Evolutionary conservation across 768 basidiomycete species (phyloP), one percentile per base, ranked within the genome.

Genomic region (Lactifluus echinatus): DNA sequence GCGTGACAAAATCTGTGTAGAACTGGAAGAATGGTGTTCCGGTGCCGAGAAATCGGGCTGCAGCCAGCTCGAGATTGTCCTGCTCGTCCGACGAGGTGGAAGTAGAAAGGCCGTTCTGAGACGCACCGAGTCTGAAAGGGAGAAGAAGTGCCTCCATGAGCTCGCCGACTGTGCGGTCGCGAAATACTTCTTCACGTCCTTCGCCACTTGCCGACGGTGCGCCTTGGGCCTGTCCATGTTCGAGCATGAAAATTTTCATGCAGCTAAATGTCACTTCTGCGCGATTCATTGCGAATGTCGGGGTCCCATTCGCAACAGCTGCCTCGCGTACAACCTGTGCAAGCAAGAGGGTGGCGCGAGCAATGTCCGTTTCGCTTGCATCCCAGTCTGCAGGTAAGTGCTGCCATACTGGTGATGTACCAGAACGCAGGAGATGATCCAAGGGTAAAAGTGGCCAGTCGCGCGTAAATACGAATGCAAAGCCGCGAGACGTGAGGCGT

Each of bases 171-270:
- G 76, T 66, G 2, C 61, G 62, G 69, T 96, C 90, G n/a, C 92
- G 76, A 71, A 90, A 98, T 2, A 96, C 84, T 63, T 93, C 87
- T 28, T 60, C 50, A 21, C 48, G 46, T 14, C 17, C 43, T 12
- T 36, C 53, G 15, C 40, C 52, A 19, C 33, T 53, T 43, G 75
- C 80, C 8, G 48, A 60, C 34, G 61, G 67, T 33, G 63, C 64
- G 34, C 59, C 65, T 55, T 64, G 65, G 42, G 62, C 70, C 50
- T 89, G 84, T 1, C 81, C 90, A 66, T 95, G 89, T 68, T 98
- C 94, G 28, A 98, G 81, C 93, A 96, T 94, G 71, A 92, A 93
- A 15, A 96, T 82, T 62, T 89, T 90, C 90, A 96, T 94, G 61
- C 92, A 87, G 19, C 77, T 80, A 63, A 93, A 86, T 4, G 87